Evolutionary conservation across 805 yeast species (phyloP).

Genomic region (Schwanniomyces pseudopolymorphus): DNA sequence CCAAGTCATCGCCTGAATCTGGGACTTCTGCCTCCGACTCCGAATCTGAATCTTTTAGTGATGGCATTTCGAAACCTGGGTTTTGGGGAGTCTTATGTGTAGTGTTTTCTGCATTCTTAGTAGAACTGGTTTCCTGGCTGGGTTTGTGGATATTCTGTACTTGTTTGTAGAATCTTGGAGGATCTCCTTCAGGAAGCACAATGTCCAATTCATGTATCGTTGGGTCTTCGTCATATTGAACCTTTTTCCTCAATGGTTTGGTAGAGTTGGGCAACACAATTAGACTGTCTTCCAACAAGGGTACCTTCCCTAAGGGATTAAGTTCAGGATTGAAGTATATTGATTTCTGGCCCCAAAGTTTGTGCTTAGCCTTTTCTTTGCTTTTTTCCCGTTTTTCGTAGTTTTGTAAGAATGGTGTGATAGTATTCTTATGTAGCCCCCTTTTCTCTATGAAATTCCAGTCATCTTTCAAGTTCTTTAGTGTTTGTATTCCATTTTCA

Average conservation of each 20-base stretch:
- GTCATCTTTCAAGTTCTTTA: conserved; percentile 35
- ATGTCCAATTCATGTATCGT: conserved; percentile 24
- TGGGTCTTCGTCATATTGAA: conserved; percentile 27
- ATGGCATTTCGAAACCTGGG: not conserved
- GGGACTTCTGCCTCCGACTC: not conserved
- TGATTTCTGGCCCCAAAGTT: conserved; percentile 47
- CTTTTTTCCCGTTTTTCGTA: conserved; percentile 16
- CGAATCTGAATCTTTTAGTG: not conserved
- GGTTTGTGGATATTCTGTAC: conserved; percentile 30
- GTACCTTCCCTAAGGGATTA: conserved; percentile 60
- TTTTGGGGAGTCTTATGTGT: no score
- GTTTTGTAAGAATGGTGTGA: conserved; percentile 21
- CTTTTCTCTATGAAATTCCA: conserved; percentile 37
- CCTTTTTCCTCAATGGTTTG: conserved; percentile 25
- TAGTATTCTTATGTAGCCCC: conserved; percentile 30
- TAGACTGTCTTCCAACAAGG: conserved; percentile 18
- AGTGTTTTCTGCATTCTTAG: no score
- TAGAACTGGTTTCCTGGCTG: not conserved
- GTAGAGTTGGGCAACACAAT: conserved; percentile 26
- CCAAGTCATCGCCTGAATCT: not conserved
- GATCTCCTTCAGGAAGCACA: conserved; percentile 39
- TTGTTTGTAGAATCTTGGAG: conserved; percentile 48
- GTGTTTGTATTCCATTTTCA: conserved; percentile 17
- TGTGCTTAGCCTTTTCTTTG: conserved; percentile 16
- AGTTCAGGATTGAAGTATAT: conserved; percentile 66